Evolutionary conservation across 495 filamentous ascomycete genomes (phyloP), one percentile per base, ranked within the genome.

Genomic region (Pseudotulostoma volvatum): DNA sequence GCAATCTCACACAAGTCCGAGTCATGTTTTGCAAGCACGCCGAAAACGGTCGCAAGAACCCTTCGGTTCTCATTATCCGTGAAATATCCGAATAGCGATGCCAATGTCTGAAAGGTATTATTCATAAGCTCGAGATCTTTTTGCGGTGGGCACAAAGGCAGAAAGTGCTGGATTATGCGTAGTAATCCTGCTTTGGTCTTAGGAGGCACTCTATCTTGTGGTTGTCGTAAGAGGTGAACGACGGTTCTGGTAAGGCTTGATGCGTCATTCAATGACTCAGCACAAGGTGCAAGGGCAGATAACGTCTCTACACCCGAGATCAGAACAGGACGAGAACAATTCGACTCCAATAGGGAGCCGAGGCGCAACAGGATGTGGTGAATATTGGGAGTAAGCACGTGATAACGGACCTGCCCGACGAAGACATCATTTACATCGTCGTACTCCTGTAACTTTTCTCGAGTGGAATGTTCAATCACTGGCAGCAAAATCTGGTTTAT

Each of bases 11-110:
- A 43, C 2, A 81, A 66, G 9, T 72, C 63, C 9, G 66, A 42
- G 44, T 84, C 75, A 17, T 70, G 70, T 3, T 62, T 51, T 13
- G 81, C 74, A 44, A 92, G 74, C 18, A 77, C 77, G 17, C 58
- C 55, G 14, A 95, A 58, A 9, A 94, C 79, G 37, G 71, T 63
- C 16, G 79, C 77, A 16, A 96, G 57, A 0, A 77, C 65, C 41
- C 76, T 62, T 39, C 90, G 68, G 49, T 81, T 87, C 18, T 61
- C 50, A 31, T 77, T 73, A 50, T 93, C 86, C 45, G 74, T 79
- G 65, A 93, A 92, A 54, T 77, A 92, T 31, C 81, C 79, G 41
- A 92, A 95, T 33, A 93, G 63, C 0, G 82, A 76, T 8, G 76
- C 73, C 2, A 84, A 56, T 0, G 77, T 82, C 51, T 60, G 73